Base-by-base conservation (phyloP, 129 eudicot genomes). In the Flaveria brownii region DNA sequence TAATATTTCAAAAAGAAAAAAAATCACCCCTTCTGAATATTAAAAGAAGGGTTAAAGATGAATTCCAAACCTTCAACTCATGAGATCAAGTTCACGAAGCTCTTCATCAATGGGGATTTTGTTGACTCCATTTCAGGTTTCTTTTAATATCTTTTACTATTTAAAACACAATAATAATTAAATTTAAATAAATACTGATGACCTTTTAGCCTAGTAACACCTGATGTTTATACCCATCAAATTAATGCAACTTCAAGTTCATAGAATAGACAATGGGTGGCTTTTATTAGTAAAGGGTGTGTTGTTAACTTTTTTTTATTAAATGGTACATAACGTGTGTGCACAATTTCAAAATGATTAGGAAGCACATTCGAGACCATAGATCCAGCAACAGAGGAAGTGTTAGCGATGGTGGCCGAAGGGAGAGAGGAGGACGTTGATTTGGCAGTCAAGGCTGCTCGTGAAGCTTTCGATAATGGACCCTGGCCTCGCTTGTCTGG, bases 401-500 rank as follows among this genome's bases (percentile, higher is more conserved):
- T 84, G 70, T 81, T 91, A 20, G 82, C 96, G 23, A 77, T 70
- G 4, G 76, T 94, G 6, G 80, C 96, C 1, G 91, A 84, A 83
- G 98, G 97, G 3, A 88, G 84, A 64, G 78, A 81, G 42, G 96
- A 94, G 66, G 97, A 94, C 68, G 81, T 94, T 45, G 98, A 94
- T 67, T 76, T 89, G 72, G 98, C 97, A 2, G 98, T 89, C 55
- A 91, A 83, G 82, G 97, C 93, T 3, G 98, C 97, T 11, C 97
- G 98, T 65, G 84, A 88, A 28, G 98, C 98, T 5, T 94, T 94
- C 54, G 97, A 94, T 81, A 76, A 87, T 55, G 98, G 98, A 46
- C 90, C 96, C 0, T 94, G 98, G 98, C 97, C 98, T 18, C 96
- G 98, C 12, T 63, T 94, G 84, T 76, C 98, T 10, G 96, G 93